These are phyloP conservation scores for Astrephomene gubernaculifera DNA, from an alignment of 139 green algal genomes.

Conservation along the genomic window DNA sequence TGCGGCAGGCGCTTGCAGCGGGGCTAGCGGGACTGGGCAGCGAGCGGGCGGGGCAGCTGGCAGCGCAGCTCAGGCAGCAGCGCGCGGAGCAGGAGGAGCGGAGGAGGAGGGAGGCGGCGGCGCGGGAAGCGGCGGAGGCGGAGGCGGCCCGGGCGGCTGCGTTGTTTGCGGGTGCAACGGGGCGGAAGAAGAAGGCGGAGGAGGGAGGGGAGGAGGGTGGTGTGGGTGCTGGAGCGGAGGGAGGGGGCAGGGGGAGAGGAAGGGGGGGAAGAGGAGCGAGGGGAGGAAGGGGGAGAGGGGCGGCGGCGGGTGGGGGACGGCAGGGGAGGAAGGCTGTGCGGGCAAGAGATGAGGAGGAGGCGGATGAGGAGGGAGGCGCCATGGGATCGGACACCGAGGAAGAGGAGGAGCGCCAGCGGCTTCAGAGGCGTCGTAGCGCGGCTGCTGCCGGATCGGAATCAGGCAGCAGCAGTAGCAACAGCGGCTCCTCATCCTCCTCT, in stretches of 20 bases:
- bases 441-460: neutral
- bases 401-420: neutral
- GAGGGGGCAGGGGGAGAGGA: neutral
- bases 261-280: neutral
- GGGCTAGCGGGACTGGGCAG: slow-evolving; percentile 45
- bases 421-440: neutral
- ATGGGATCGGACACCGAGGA: neutral
- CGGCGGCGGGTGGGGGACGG: neutral
- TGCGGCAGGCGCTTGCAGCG: slow-evolving; percentile 35
- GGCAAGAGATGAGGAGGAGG: slow-evolving; percentile 20
- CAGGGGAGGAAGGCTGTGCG: neutral
- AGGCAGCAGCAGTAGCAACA: neutral
- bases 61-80: neutral
- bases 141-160: neutral
- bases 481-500: too few relatives aligned
- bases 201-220: neutral
- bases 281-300: neutral
- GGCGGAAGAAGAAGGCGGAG: neutral
- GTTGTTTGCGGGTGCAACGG: neutral
- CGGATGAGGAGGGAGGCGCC: neutral
- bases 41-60: slow-evolving; percentile 15
- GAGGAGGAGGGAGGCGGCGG: neutral
- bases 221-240: neutral
- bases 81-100: neutral
- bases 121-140: slow-evolving; percentile 12